A percentile compares a stretch with the other conserved stretches of the same genome.
Evolutionary conservation across 495 filamentous ascomycete species (phyloP).

Genomic region (Hypoxylon perforatum): DNA sequence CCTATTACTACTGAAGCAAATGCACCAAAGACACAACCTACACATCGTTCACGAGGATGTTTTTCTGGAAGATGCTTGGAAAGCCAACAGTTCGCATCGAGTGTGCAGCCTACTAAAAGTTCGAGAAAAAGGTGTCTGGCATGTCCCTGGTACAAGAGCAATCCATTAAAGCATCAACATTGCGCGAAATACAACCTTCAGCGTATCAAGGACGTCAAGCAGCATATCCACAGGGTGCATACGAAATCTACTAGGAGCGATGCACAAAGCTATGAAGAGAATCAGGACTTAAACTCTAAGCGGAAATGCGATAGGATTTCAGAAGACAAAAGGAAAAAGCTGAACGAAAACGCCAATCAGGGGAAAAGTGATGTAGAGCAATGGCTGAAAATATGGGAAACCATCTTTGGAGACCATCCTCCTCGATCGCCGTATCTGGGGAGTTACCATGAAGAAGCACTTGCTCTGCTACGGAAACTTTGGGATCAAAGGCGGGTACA

Average conservation of each 20-base stretch:
- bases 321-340: conserved; percentile 23
- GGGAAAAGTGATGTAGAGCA: conserved; percentile 22
- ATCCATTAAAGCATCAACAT: conserved; percentile 16
- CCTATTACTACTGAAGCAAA: background rate
- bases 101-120: background rate
- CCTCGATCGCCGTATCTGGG: conserved; percentile 32
- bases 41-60: background rate
- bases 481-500: conserved; percentile 6
- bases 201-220: conserved; percentile 40
- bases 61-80: background rate
- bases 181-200: conserved; percentile 26
- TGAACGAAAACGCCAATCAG: conserved; percentile 23
- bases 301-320: conserved; percentile 29
- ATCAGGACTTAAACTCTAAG: background rate
- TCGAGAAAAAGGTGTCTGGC: conserved; percentile 5
- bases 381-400: conserved; percentile 27
- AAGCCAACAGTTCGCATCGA: background rate
- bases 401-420: conserved; percentile 16
- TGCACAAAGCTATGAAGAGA: conserved; percentile 7
- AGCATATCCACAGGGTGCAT: conserved; percentile 33
- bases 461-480: conserved; percentile 20
- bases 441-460: conserved; percentile 8
- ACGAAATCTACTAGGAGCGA: conserved; percentile 26
- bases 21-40: background rate
- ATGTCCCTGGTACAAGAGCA: conserved; percentile 33